Conservation (phyloP, 2,329 filamentous ascomycete species). For the Hawksworthiomyces lignivorus region DNA sequence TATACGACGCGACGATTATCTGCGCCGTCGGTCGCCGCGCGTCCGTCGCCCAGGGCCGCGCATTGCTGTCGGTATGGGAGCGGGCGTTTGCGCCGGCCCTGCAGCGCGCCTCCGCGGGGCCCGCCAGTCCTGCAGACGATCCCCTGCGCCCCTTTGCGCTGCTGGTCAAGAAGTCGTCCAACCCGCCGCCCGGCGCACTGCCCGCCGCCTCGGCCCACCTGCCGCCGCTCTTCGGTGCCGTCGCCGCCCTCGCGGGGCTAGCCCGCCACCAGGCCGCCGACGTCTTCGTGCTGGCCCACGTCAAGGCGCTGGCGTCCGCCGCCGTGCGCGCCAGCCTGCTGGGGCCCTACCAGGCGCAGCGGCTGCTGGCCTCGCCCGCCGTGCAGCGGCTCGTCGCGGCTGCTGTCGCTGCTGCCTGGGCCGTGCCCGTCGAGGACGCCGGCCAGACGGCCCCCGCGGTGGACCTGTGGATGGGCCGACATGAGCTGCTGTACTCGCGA, state of each 20-base stretch:
- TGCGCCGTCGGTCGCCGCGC: conserved; percentile 75
- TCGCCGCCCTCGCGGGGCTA: conserved; percentile 56
- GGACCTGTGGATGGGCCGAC: conserved; percentile 76
- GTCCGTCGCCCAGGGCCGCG: conserved; percentile 67
- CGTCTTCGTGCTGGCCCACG: conserved; percentile 68
- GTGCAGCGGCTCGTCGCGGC: conserved; percentile 50
- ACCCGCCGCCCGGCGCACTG: conserved; percentile 11
- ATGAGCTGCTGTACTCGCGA: conserved; percentile 75
- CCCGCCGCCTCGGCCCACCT: conserved; percentile 55
- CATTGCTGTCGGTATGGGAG: conserved; percentile 70
- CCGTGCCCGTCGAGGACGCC: conserved; percentile 53
- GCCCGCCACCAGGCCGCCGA: conserved; percentile 58
- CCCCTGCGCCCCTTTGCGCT: conserved; percentile 29
- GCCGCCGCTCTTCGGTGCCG: conserved; percentile 61
- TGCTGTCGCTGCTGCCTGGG: conserved; percentile 54
- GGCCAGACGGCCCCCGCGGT: conserved; percentile 69
- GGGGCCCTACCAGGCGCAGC: conserved; percentile 74
- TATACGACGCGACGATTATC: conserved; percentile 65
- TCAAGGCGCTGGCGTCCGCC: conserved; percentile 67
- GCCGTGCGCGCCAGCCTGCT: conserved; percentile 71
- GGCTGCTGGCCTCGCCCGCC: conserved; percentile 54
- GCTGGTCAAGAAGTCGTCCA: conserved; percentile 23
- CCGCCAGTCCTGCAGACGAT: conserved; percentile 12
- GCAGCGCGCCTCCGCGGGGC: neutral
- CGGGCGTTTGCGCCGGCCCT: conserved; percentile 46